A percentile compares a stretch with the other conserved stretches of the same genome.
phyloP scores from a whole-genome alignment of 352 stramenopile species.

The Pythium vanterpoolii region DNA sequence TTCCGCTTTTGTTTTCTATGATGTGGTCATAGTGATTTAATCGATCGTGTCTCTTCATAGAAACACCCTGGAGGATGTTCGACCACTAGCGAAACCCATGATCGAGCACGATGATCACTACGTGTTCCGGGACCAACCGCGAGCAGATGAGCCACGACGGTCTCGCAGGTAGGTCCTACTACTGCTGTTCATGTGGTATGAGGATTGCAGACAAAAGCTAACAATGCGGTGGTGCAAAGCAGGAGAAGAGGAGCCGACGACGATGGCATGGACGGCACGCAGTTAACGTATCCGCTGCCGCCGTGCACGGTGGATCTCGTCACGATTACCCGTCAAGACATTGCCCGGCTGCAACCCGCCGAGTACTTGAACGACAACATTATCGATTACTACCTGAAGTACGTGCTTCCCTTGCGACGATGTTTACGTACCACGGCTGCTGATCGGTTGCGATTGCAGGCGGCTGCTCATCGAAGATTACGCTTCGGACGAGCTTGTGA shows the following conservation, averaged over 20 bases:
- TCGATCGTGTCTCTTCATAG: not conserved
- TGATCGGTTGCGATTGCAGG: conserved; percentile 17
- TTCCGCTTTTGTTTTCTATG: not conserved
- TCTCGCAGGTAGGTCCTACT: conserved; percentile 3
- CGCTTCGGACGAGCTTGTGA: conserved; percentile 33
- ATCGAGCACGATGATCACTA: conserved; percentile 12
- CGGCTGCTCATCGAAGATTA: conserved; percentile 58
- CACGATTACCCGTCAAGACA: conserved; percentile 63
- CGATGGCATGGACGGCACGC: conserved; percentile 10
- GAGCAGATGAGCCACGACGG: not conserved
- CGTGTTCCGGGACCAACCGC: not conserved
- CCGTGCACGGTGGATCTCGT: conserved; percentile 72
- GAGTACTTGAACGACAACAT: conserved; percentile 92
- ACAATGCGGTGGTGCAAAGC: not conserved
- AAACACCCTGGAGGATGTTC: conserved; percentile 12
- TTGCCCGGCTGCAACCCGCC: conserved; percentile 49
- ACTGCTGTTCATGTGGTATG: not conserved
- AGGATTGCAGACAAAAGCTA: not conserved
- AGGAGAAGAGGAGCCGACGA: conserved; percentile 11
- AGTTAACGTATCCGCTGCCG: conserved; percentile 67
- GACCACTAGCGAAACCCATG: conserved; percentile 4
- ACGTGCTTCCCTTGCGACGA: conserved; percentile 11
- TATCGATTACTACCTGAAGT: conserved; percentile 92
- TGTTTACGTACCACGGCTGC: not conserved
- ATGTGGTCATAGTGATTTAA: not conserved